These are phyloP conservation scores for Macroventuria anomochaeta DNA, from an alignment of 2,329 filamentous ascomycete species.

Conservation along the genomic window DNA sequence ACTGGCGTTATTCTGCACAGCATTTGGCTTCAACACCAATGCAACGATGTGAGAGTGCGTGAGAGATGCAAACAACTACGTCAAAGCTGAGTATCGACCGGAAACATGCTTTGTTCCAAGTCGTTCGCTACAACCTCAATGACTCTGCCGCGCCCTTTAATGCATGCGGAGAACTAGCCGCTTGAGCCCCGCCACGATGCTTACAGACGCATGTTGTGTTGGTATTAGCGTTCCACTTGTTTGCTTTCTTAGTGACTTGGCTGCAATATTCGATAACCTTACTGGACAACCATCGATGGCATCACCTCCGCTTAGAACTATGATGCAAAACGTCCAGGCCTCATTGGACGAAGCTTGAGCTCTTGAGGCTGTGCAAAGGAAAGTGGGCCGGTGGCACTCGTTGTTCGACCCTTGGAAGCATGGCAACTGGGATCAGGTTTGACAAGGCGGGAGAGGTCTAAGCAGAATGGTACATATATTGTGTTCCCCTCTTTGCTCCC, in stretches of 20 bases:
- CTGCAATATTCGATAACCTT: slow-evolving; percentile 16
- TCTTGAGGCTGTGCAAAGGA: slow-evolving; percentile 16
- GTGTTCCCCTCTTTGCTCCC: slow-evolving; percentile 16
- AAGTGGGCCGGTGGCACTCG: slow-evolving; percentile 15
- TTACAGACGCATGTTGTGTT: slow-evolving; percentile 20
- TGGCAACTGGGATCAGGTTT: slow-evolving; percentile 17
- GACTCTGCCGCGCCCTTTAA: slow-evolving; percentile 18
- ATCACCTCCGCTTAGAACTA: slow-evolving; percentile 20
- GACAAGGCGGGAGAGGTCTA: slow-evolving; percentile 1
- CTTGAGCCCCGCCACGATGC: slow-evolving; percentile 24
- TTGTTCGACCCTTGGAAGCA: slow-evolving; percentile 22
- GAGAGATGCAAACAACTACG: background rate
- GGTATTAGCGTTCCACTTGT: slow-evolving; percentile 30
- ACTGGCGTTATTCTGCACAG: background rate
- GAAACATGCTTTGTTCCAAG: slow-evolving; percentile 1
- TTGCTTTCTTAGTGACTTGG: slow-evolving; percentile 24
- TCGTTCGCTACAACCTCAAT: slow-evolving; percentile 21
- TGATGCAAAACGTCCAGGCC: slow-evolving; percentile 20
- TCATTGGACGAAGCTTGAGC: slow-evolving; percentile 24
- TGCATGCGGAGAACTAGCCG: slow-evolving; percentile 23
- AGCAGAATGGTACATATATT: slow-evolving; percentile 26
- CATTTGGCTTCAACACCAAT: background rate
- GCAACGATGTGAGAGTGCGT: background rate
- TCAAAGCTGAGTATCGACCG: background rate
- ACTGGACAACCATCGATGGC: slow-evolving; percentile 25